Percentiles rank a stretch among this genome's conserved stretches.
These are phyloP conservation scores for Moelleriella libera DNA, from an alignment of 2,329 filamentous ascomycete species.

Conservation along the genomic window DNA sequence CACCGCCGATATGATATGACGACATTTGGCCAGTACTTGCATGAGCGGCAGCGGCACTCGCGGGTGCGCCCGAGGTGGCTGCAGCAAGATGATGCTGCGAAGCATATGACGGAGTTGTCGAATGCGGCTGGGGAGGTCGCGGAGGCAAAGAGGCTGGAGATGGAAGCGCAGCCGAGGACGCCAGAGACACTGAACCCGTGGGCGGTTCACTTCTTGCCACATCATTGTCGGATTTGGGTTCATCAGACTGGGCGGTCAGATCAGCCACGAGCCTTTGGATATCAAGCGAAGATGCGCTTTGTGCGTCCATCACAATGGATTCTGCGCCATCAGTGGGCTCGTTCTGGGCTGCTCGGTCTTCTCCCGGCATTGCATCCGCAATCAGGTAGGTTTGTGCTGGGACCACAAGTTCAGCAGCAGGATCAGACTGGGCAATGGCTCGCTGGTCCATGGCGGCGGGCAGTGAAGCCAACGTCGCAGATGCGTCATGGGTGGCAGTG, in stretches of 20 bases:
- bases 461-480: slow-evolving; percentile 8
- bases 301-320: slow-evolving; percentile 13
- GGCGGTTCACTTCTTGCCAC: slow-evolving; percentile 12
- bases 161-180: slow-evolving; percentile 18
- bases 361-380: slow-evolving; percentile 8
- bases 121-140: slow-evolving; percentile 27
- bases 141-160: slow-evolving; percentile 30
- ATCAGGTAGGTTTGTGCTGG: slow-evolving; percentile 7
- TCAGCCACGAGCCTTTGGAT: slow-evolving; percentile 27
- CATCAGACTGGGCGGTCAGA: slow-evolving; percentile 20
- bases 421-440: slow-evolving; percentile 1
- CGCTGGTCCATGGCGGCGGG: slow-evolving; percentile 10
- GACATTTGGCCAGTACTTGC: slow-evolving; percentile 18
- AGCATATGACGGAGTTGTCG: slow-evolving; percentile 20
- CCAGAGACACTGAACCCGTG: slow-evolving; percentile 14
- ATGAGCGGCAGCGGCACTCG: slow-evolving; percentile 12
- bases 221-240: slow-evolving; percentile 16
- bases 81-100: slow-evolving; percentile 21
- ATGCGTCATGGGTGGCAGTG: slow-evolving; percentile 17
- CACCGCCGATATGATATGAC: slow-evolving; percentile 17
- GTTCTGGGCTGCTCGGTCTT: slow-evolving; percentile 7
- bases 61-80: slow-evolving; percentile 15
- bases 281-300: slow-evolving; percentile 17
- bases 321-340: slow-evolving; percentile 14
- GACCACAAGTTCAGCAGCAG: neutral